Conservation (phyloP, 345 rosid genomes). For the Heritiera littoralis region DNA sequence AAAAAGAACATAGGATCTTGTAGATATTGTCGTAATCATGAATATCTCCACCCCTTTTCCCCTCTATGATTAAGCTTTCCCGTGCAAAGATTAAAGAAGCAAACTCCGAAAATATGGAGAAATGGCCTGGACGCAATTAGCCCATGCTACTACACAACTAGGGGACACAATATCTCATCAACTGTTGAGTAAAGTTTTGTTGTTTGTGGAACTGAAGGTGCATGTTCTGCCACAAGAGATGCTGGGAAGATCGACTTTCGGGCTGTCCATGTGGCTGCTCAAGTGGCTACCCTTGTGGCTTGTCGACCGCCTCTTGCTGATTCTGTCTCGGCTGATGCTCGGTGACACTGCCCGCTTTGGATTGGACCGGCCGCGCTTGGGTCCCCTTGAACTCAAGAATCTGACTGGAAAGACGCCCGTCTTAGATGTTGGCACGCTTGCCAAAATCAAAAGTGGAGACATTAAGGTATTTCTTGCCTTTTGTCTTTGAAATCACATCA, state of each 20-base stretch:
- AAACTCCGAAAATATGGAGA: slow-evolving; percentile 17
- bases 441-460: slow-evolving; percentile 84
- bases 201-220: slow-evolving; percentile 56
- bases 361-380: slow-evolving; percentile 75
- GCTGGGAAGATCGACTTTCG: slow-evolving; percentile 95
- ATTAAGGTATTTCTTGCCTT: slow-evolving; percentile 54
- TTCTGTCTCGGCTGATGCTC: slow-evolving; percentile 62
- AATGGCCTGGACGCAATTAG: slow-evolving; percentile 29
- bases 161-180: slow-evolving; percentile 9
- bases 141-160: background rate
- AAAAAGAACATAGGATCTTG: slow-evolving; percentile 22
- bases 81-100: slow-evolving; percentile 8
- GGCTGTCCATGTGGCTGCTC: slow-evolving; percentile 86
- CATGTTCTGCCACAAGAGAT: slow-evolving; percentile 94
- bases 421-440: slow-evolving; percentile 84
- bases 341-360: slow-evolving; percentile 76
- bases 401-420: slow-evolving; percentile 87
- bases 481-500: slow-evolving; percentile 24
- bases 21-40: slow-evolving; percentile 29
- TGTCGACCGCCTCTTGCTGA: slow-evolving; percentile 74
- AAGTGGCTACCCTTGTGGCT: slow-evolving; percentile 81
- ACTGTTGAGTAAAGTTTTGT: background rate
- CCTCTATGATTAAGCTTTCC: slow-evolving; percentile 6
- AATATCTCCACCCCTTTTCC: slow-evolving; percentile 15
- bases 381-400: slow-evolving; percentile 79